phyloP scores from a whole-genome alignment of 805 yeast species.

The Ogataea pilisensis region DNA sequence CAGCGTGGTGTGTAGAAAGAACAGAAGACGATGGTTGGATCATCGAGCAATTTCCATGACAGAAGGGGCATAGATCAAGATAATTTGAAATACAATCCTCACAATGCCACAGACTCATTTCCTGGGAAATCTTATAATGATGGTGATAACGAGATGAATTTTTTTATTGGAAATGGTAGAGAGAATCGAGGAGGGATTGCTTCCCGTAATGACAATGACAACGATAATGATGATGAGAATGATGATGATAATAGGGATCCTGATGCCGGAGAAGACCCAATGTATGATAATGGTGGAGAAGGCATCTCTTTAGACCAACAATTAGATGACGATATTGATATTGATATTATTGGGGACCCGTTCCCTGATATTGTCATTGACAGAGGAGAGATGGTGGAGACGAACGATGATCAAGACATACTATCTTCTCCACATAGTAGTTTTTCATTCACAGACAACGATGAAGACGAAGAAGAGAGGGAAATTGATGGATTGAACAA shows the following conservation, averaged over 20 bases:
- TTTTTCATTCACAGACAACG: conserved; percentile 24
- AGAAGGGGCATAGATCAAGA: too few species aligned
- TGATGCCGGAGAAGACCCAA: too few species aligned
- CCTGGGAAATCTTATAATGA: too few species aligned
- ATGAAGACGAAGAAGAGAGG: conserved; percentile 22
- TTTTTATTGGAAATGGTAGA: not conserved
- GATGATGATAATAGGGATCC: too few species aligned
- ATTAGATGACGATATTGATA: conserved; percentile 9
- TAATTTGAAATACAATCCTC: too few species aligned
- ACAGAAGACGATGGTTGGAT: too few species aligned
- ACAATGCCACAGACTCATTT: too few species aligned
- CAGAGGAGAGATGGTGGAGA: conserved; percentile 29
- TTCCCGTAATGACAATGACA: not conserved
- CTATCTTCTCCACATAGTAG: conserved; percentile 28
- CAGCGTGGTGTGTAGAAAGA: too few species aligned
- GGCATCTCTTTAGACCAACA: conserved; percentile 15
- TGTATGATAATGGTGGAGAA: not conserved
- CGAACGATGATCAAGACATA: conserved; percentile 27
- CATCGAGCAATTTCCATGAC: too few species aligned
- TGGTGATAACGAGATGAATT: too few species aligned
- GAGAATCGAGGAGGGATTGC: not conserved
- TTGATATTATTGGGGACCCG: conserved; percentile 18
- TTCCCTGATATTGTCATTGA: conserved; percentile 29
- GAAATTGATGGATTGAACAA: conserved; percentile 32
- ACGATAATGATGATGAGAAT: not conserved